Percentiles rank a stretch among this genome's conserved stretches.
phyloP scores from a whole-genome alignment of 163 green algal species.

The Picocystis sp. region DNA sequence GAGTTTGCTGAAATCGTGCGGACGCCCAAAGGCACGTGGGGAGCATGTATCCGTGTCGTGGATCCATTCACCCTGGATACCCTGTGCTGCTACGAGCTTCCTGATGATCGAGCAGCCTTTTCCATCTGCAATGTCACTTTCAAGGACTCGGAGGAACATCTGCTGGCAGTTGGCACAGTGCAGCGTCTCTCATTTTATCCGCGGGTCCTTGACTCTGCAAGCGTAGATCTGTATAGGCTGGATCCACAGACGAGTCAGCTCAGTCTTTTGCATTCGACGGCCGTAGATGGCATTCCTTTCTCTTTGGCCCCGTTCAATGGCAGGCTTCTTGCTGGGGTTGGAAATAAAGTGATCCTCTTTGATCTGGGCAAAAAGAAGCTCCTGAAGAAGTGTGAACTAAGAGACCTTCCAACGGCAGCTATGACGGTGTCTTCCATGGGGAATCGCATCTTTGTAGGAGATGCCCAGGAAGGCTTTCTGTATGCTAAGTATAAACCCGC shows the following conservation, averaged over 20 bases:
- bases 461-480: slow-evolving; percentile 41
- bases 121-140: slow-evolving; percentile 25
- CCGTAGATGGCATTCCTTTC: slow-evolving; percentile 55
- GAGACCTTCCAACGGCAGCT: slow-evolving; percentile 35
- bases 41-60: slow-evolving; percentile 72
- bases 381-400: slow-evolving; percentile 83
- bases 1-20: slow-evolving; percentile 57
- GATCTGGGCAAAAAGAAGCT: slow-evolving; percentile 92
- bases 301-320: slow-evolving; percentile 73
- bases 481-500: slow-evolving; percentile 63
- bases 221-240: slow-evolving; percentile 47
- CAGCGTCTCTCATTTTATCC: slow-evolving; percentile 64
- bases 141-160: slow-evolving; percentile 3
- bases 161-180: slow-evolving; percentile 73
- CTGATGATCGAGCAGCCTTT: slow-evolving; percentile 41
- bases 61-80: slow-evolving; percentile 34
- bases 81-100: neutral
- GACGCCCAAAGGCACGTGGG: slow-evolving; percentile 57
- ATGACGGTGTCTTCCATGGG: slow-evolving; percentile 32
- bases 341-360: slow-evolving; percentile 66
- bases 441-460: slow-evolving; percentile 68
- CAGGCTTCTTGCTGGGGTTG: slow-evolving; percentile 71
- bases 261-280: slow-evolving; percentile 76
- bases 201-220: slow-evolving; percentile 21
- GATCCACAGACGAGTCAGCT: slow-evolving; percentile 39